Base-by-base conservation (phyloP, 345 rosid genomes). In the Microthlaspi erraticum region DNA sequence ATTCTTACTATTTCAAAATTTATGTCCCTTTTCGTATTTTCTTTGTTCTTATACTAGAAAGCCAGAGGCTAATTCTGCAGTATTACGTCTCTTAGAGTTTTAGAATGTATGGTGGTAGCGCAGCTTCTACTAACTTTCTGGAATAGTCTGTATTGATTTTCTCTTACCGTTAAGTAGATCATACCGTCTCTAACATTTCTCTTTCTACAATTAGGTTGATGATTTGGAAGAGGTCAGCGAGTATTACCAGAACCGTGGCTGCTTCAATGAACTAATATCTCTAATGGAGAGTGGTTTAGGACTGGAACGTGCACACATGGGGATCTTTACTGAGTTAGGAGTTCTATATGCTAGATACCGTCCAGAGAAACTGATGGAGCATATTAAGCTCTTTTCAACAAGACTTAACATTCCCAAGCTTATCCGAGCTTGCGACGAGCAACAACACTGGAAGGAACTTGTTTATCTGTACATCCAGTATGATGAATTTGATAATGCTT, bases 241-340 rank as follows among this genome's bases (percentile, higher is more conserved):
- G 77, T 94, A 74, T 77, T 94, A 94, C 81, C 99, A 94, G 87
- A 91, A 89, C 82, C 87, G 98, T 83, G 99, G 99, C 60, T 85
- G 92, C 87, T 94, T 94, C 85, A 94, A 82, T 78, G 99, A 94
- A 73, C 74, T 94, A 68, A 94, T 94, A 76, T 94, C 99, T 61
- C 97, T 94, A 61, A 94, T 94, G 98, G 99, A 94, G 83, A 94
- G 99, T 80, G 99, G 99, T 58, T 79, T 93, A 23, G 99, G 99
- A 42, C 79, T 94, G 37, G 99, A 94, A 80, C 95, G 98, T 32
- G 99, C 99, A 20, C 99, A 94, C 78, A 94, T 94, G 99, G 99
- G 99, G 23, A 94, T 94, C 68, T 94, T 94, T 72, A 94, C 99
- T 0, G 98, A 94, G 83, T 84, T 94, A 84, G 99, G 99, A 75